Evolutionary conservation across 2,329 filamentous ascomycete genomes (phyloP).

Genomic region (Fusarium sp.): DNA sequence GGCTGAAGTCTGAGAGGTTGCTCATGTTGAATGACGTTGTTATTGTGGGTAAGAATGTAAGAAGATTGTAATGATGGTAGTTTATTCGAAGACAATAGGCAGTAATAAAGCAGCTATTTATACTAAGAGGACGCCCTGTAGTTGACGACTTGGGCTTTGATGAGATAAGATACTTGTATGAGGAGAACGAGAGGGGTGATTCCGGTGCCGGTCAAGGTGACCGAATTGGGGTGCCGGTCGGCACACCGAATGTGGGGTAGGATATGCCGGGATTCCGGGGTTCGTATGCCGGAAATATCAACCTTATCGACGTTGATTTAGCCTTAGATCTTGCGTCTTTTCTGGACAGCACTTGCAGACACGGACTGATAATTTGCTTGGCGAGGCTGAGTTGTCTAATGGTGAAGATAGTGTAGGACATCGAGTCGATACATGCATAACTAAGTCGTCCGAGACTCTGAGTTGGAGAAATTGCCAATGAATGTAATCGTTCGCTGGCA

Average conservation of each 20-base stretch:
- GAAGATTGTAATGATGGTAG: background rate
- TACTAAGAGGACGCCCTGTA: slow-evolving; percentile 26
- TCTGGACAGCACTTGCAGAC: background rate
- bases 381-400: background rate
- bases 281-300: background rate
- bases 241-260: slow-evolving; percentile 31
- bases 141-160: slow-evolving; percentile 22
- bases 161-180: slow-evolving; percentile 17
- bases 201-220: slow-evolving; percentile 24
- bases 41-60: background rate
- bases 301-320: background rate
- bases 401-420: background rate
- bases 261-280: slow-evolving; percentile 11
- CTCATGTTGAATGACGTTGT: slow-evolving; percentile 31
- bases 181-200: slow-evolving; percentile 8
- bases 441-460: background rate
- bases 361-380: background rate
- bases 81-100: background rate
- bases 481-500: too few species aligned
- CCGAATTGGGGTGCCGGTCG: slow-evolving; percentile 28
- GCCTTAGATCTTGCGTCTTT: background rate
- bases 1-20: slow-evolving; percentile 50
- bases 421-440: background rate
- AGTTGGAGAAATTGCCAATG: background rate
- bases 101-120: slow-evolving; percentile 6